These are phyloP conservation scores for Colletotrichum viniferum DNA, from an alignment of 2,329 filamentous ascomycete species.

Conservation along the genomic window DNA sequence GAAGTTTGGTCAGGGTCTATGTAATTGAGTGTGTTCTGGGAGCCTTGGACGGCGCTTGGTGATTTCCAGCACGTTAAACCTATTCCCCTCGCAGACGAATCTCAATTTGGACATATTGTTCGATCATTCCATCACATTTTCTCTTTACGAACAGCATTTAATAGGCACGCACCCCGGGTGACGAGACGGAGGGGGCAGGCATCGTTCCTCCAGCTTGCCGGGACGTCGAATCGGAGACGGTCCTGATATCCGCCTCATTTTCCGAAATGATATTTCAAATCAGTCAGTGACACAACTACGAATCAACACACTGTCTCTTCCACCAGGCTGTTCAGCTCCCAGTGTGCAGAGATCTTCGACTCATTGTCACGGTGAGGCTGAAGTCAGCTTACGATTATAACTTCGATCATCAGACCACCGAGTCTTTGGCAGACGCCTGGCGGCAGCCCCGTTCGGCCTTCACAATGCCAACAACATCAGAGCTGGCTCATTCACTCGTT, in stretches of 20 bases:
- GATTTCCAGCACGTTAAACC: background rate
- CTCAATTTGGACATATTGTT: background rate
- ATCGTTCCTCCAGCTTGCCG: background rate
- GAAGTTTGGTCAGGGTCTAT: background rate
- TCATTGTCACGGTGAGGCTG: background rate
- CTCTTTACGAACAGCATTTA: background rate
- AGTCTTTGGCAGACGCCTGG: background rate
- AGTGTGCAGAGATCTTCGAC: background rate
- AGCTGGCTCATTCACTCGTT: background rate
- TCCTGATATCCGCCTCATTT: background rate
- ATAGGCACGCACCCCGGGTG: background rate
- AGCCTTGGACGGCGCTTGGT: background rate
- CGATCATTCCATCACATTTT: background rate
- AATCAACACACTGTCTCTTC: background rate
- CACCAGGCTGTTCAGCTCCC: background rate
- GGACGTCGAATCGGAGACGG: background rate
- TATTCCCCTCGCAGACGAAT: background rate
- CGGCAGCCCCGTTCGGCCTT: background rate
- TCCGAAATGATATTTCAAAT: background rate
- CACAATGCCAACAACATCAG: background rate
- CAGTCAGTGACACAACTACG: background rate
- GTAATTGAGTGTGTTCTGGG: background rate
- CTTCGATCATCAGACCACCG: background rate
- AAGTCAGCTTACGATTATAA: background rate
- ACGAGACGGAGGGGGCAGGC: background rate